phyloP scores from a whole-genome alignment of 192 early-diverging fungal species.

The Gonapodya prolifera region DNA sequence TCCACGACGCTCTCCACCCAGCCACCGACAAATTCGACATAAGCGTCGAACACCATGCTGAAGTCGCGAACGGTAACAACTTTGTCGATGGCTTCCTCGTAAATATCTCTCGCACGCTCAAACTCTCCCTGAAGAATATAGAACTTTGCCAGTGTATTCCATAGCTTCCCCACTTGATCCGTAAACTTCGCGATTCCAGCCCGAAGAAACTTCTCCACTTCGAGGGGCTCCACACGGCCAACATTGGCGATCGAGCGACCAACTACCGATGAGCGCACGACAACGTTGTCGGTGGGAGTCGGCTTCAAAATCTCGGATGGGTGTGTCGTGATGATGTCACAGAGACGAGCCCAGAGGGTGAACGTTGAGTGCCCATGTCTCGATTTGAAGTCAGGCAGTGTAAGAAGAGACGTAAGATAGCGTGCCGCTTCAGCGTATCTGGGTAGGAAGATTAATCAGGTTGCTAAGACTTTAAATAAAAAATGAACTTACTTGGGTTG shows the following conservation, averaged over 20 bases:
- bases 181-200: slow-evolving; percentile 71
- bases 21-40: slow-evolving; percentile 65
- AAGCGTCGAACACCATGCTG: slow-evolving; percentile 90
- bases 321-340: slow-evolving; percentile 63
- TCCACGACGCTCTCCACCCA: slow-evolving; percentile 52
- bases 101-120: slow-evolving; percentile 81
- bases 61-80: slow-evolving; percentile 86
- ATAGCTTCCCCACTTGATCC: slow-evolving; percentile 78
- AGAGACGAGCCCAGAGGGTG: slow-evolving; percentile 75
- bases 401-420: slow-evolving; percentile 56
- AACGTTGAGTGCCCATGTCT: slow-evolving; percentile 43
- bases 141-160: slow-evolving; percentile 71
- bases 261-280: slow-evolving; percentile 13
- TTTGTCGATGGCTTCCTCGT: slow-evolving; percentile 71
- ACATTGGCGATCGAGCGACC: slow-evolving; percentile 6
- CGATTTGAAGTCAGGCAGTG: slow-evolving; percentile 55
- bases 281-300: slow-evolving; percentile 22
- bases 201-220: slow-evolving; percentile 70
- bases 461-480: not conserved
- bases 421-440: slow-evolving; percentile 66
- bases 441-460: slow-evolving; percentile 18
- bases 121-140: slow-evolving; percentile 61
- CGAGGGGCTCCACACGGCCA: slow-evolving; percentile 32
- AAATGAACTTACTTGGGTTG: not conserved
- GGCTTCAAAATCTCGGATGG: slow-evolving; percentile 38